Evolutionary conservation across 2,329 filamentous ascomycete species (phyloP).

Genomic region (Pseudogymnoascus sp.): DNA sequence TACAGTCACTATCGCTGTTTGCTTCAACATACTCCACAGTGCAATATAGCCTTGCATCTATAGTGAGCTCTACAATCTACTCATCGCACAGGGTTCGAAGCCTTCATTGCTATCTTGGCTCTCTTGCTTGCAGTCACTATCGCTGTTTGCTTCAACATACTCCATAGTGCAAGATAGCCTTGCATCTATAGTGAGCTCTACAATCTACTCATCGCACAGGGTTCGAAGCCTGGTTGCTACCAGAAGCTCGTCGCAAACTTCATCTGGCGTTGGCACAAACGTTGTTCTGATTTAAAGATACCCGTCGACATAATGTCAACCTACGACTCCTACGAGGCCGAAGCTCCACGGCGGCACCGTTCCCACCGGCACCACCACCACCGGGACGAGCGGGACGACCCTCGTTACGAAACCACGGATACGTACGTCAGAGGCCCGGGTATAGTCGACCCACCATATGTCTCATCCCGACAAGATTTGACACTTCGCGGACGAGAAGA

Average conservation of each 20-base stretch:
- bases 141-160: neutral
- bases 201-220: neutral
- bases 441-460: conserved; percentile 20
- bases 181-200: conserved; percentile 1
- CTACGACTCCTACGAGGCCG: conserved; percentile 24
- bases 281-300: neutral
- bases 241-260: neutral
- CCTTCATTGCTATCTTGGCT: neutral
- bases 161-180: neutral
- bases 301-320: conserved; percentile 19
- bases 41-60: neutral
- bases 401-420: conserved; percentile 42
- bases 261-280: neutral
- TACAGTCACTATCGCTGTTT: neutral
- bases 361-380: conserved; percentile 15
- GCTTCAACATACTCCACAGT: neutral
- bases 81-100: neutral
- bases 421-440: conserved; percentile 25
- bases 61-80: conserved; percentile 3
- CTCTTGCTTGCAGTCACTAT: neutral
- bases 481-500: conserved; percentile 58
- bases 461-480: conserved; percentile 42
- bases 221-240: conserved; percentile 1
- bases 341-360: conserved; percentile 21
- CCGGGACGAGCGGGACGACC: conserved; percentile 39